Percentiles rank a stretch among this genome's conserved stretches.
Conservation (phyloP, 2,329 filamentous ascomycete species). For the Fusarium dimerum region DNA sequence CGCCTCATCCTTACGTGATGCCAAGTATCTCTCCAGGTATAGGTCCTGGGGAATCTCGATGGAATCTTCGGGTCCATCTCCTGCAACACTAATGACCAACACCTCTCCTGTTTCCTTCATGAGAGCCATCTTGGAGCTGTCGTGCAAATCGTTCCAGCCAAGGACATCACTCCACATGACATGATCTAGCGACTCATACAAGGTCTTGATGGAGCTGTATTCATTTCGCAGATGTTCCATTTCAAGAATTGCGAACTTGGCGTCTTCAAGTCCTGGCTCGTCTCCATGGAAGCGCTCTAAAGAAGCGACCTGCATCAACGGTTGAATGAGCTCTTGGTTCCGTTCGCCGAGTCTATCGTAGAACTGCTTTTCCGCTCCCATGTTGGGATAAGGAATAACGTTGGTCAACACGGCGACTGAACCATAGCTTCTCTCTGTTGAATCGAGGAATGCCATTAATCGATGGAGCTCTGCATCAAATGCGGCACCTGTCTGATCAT, state of each 20-base stretch:
- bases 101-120: constrained; percentile 52
- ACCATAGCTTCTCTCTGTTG: constrained; percentile 60
- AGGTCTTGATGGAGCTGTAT: constrained; percentile 41
- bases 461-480: constrained; percentile 60
- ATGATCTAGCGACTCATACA: constrained; percentile 51
- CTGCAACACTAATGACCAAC: constrained; percentile 48
- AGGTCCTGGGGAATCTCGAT: constrained; percentile 53
- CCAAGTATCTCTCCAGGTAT: constrained; percentile 57
- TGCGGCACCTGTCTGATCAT: constrained; percentile 30
- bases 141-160: constrained; percentile 35
- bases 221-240: constrained; percentile 39
- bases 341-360: constrained; percentile 43
- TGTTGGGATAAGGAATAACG: constrained; percentile 34
- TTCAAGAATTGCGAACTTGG: constrained; percentile 45
- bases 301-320: constrained; percentile 36
- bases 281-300: constrained; percentile 33
- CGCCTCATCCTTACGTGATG: constrained; percentile 46
- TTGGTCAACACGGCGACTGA: constrained; percentile 51
- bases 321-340: constrained; percentile 26
- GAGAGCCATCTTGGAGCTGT: constrained; percentile 43
- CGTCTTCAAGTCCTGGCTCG: constrained; percentile 35
- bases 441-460: constrained; percentile 63
- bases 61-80: constrained; percentile 42
- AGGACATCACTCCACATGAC: constrained; percentile 50
- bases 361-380: constrained; percentile 44